These are phyloP conservation scores for Dactylellina drechsleri DNA, from an alignment of 2,329 filamentous ascomycete species.

Conservation along the genomic window DNA sequence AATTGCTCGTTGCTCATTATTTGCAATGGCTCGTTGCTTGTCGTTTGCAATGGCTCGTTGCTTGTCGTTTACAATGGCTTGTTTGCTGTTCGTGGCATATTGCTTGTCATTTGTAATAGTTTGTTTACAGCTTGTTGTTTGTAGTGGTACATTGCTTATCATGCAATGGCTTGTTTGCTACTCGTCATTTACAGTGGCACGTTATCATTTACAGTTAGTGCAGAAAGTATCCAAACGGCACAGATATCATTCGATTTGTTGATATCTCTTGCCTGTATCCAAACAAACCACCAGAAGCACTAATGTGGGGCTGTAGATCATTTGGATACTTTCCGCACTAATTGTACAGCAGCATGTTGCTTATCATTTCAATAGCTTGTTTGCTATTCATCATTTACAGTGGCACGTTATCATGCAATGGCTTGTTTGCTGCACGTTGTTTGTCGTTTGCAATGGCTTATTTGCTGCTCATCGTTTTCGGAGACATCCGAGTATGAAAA, in stretches of 20 bases:
- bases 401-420: conserved; percentile 24
- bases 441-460: conserved; percentile 22
- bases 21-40: conserved; percentile 14
- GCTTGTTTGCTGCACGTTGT: conserved; percentile 16
- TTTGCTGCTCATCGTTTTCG: conserved; percentile 21
- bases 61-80: conserved; percentile 25
- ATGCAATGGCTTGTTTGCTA: conserved; percentile 31
- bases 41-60: conserved; percentile 17
- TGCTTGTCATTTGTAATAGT: too few species aligned
- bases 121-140: too few species aligned
- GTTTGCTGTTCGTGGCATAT: too few species aligned
- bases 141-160: conserved; percentile 24
- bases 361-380: conserved; percentile 32
- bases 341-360: conserved; percentile 23
- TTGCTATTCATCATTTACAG: conserved; percentile 30
- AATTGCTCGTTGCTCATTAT: conserved; percentile 16
- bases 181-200: conserved; percentile 25
- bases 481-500: conserved; percentile 27
- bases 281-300: conserved; percentile 27
- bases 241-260: conserved; percentile 21
- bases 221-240: conserved; percentile 17
- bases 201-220: conserved; percentile 17
- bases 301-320: conserved; percentile 27
- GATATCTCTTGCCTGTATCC: conserved; percentile 29
- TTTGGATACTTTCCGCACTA: conserved; percentile 21